A percentile compares a stretch with the other conserved stretches of the same genome.
These are phyloP conservation scores for Flaveria linearis DNA, from an alignment of 129 eudicot species.

Conservation along the genomic window DNA sequence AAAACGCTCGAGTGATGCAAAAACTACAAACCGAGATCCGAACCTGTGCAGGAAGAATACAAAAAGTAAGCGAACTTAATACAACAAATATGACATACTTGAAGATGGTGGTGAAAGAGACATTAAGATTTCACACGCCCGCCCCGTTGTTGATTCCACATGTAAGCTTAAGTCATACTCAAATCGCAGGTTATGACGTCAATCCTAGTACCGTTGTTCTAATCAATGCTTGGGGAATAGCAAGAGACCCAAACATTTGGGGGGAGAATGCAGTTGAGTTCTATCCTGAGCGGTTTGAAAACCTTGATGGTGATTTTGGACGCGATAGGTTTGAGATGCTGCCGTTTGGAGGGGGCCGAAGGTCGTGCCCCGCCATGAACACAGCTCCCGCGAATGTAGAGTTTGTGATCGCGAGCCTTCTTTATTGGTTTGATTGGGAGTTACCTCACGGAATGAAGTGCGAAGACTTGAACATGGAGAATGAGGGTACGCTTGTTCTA, in stretches of 20 bases:
- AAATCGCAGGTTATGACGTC: constrained; percentile 23
- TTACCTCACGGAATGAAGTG: not conserved
- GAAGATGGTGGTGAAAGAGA: too few relatives aligned
- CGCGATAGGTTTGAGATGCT: constrained; percentile 13
- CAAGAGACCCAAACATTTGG: constrained; percentile 10
- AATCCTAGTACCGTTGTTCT: not conserved
- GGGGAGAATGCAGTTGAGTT: too few relatives aligned
- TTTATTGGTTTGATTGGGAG: constrained; percentile 38
- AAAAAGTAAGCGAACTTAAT: constrained; percentile 34
- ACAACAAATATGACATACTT: constrained; percentile 33
- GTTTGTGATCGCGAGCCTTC: constrained; percentile 9
- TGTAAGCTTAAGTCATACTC: too few relatives aligned
- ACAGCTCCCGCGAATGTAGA: constrained; percentile 1
- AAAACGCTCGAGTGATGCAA: constrained; percentile 19
- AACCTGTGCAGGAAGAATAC: not conserved
- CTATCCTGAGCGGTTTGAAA: constrained; percentile 17
- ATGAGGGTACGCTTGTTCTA: constrained; percentile 20
- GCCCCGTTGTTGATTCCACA: too few relatives aligned
- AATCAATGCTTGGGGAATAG: constrained; percentile 24
- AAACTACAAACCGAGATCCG: constrained; percentile 34
- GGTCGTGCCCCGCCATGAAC: constrained; percentile 22
- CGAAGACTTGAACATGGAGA: constrained; percentile 29
- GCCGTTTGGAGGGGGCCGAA: constrained; percentile 30
- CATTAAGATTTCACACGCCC: too few relatives aligned
- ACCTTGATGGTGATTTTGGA: constrained; percentile 23